These are phyloP conservation scores for Penicillium coffeae DNA, from an alignment of 495 filamentous ascomycete genomes.

Conservation along the genomic window DNA sequence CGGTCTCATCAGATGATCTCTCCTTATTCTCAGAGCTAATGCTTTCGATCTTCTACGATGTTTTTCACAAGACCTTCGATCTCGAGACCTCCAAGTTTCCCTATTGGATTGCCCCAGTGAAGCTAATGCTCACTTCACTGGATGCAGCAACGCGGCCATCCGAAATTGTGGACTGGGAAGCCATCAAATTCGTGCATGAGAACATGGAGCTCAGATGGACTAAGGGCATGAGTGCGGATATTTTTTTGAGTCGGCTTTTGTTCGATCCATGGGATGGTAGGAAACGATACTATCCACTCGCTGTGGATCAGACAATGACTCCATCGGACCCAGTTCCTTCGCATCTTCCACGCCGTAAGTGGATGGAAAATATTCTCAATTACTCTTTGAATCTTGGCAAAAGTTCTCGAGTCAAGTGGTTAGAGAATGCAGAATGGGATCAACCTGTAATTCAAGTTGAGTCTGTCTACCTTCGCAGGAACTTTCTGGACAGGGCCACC, in stretches of 20 bases:
- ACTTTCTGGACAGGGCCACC: slow-evolving; percentile 65
- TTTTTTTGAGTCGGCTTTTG: slow-evolving; percentile 62
- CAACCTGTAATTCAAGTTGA: slow-evolving; percentile 80
- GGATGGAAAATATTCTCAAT: slow-evolving; percentile 60
- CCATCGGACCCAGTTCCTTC: slow-evolving; percentile 54
- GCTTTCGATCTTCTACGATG: slow-evolving; percentile 70
- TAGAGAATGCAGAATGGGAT: slow-evolving; percentile 46
- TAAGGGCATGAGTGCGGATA: slow-evolving; percentile 48
- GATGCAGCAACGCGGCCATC: neutral
- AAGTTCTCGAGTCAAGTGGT: slow-evolving; percentile 43
- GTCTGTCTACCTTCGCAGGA: slow-evolving; percentile 68
- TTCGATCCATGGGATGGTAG: slow-evolving; percentile 71
- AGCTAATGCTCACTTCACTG: neutral
- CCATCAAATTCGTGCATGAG: slow-evolving; percentile 48
- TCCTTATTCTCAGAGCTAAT: slow-evolving; percentile 64
- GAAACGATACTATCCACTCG: slow-evolving; percentile 45
- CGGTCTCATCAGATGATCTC: slow-evolving; percentile 37
- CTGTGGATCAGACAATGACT: slow-evolving; percentile 33
- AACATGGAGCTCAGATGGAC: slow-evolving; percentile 54
- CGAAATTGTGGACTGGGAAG: slow-evolving; percentile 63
- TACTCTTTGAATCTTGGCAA: slow-evolving; percentile 59
- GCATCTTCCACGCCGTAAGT: slow-evolving; percentile 43
- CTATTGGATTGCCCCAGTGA: slow-evolving; percentile 76
- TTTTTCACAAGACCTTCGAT: slow-evolving; percentile 85
- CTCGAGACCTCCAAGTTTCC: slow-evolving; percentile 59